These are phyloP conservation scores for Euphorbia tirucalli DNA, from an alignment of 345 rosid genomes.

Conservation along the genomic window DNA sequence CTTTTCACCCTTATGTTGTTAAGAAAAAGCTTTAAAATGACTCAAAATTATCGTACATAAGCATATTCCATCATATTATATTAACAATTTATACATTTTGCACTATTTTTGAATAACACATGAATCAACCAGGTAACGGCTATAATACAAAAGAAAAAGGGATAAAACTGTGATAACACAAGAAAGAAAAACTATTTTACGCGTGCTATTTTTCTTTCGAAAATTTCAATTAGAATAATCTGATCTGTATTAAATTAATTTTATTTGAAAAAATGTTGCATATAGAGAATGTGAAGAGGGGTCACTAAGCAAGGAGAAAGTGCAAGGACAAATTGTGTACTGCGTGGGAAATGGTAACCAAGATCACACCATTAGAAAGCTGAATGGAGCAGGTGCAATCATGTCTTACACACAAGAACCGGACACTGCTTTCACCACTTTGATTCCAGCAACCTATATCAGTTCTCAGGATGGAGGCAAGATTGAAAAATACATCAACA, in stretches of 20 bases:
- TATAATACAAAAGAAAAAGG: too few species aligned
- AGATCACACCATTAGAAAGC: conserved; percentile 39
- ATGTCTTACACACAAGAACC: conserved; percentile 20
- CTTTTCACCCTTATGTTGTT: too few species aligned
- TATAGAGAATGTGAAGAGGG: conserved; percentile 61
- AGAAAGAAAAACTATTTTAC: too few species aligned
- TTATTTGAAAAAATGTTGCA: conserved; percentile 2
- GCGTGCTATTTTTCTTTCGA: too few species aligned
- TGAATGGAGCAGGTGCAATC: conserved; percentile 60
- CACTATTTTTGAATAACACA: too few species aligned
- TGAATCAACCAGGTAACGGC: too few species aligned
- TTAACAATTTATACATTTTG: too few species aligned
- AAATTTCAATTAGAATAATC: too few species aligned
- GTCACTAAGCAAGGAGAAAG: conserved; percentile 49
- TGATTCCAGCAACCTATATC: conserved; percentile 44
- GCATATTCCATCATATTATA: too few species aligned
- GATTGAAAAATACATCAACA: conserved; percentile 63
- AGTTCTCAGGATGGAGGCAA: conserved; percentile 34
- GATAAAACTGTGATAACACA: too few species aligned
- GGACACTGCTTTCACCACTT: conserved; percentile 39
- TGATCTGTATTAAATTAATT: background rate
- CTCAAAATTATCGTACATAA: too few species aligned
- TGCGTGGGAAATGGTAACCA: conserved; percentile 47
- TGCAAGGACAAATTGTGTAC: conserved; percentile 65
- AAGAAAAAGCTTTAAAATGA: too few species aligned